Conservation (phyloP, 179 eudicot species). For the Pouteria campechiana region DNA sequence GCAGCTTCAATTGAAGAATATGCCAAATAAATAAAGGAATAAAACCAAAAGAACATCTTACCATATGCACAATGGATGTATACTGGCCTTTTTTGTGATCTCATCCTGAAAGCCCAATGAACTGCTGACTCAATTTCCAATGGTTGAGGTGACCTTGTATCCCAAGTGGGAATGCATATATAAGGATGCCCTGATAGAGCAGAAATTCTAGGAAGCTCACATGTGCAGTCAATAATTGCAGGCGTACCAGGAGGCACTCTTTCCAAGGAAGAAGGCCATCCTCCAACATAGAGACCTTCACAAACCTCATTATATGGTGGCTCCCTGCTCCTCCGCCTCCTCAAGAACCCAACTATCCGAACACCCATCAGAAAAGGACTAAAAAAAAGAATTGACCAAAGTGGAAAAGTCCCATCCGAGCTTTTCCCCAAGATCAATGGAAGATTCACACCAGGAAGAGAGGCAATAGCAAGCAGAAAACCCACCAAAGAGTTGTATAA, state of each 20-base stretch:
- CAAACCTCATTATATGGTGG: slow-evolving; percentile 53
- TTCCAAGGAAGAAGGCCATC: slow-evolving; percentile 64
- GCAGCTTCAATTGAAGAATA: too few species aligned
- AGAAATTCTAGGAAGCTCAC: slow-evolving; percentile 62
- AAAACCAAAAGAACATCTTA: slow-evolving; percentile 12
- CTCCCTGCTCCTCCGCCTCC: slow-evolving; percentile 47
- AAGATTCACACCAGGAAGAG: slow-evolving; percentile 59
- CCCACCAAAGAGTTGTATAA: slow-evolving; percentile 66
- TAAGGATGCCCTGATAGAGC: slow-evolving; percentile 36
- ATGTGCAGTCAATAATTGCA: slow-evolving; percentile 79
- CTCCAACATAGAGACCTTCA: slow-evolving; percentile 87
- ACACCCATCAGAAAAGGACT: slow-evolving; percentile 58
- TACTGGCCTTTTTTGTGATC: slow-evolving; percentile 48
- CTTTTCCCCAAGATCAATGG: slow-evolving; percentile 65
- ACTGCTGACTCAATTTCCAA: slow-evolving; percentile 79
- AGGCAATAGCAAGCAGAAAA: slow-evolving; percentile 53
- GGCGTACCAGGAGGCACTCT: slow-evolving; percentile 69
- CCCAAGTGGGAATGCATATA: slow-evolving; percentile 82
- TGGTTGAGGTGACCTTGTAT: slow-evolving; percentile 66
- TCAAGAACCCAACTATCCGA: slow-evolving; percentile 32
- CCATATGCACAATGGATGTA: slow-evolving; percentile 91
- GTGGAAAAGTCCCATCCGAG: slow-evolving; percentile 62
- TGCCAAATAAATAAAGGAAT: not conserved
- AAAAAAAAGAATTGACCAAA: slow-evolving; percentile 55
- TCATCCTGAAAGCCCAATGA: slow-evolving; percentile 75